Conservation (phyloP, 345 rosid species). For the Citrus reticulata region DNA sequence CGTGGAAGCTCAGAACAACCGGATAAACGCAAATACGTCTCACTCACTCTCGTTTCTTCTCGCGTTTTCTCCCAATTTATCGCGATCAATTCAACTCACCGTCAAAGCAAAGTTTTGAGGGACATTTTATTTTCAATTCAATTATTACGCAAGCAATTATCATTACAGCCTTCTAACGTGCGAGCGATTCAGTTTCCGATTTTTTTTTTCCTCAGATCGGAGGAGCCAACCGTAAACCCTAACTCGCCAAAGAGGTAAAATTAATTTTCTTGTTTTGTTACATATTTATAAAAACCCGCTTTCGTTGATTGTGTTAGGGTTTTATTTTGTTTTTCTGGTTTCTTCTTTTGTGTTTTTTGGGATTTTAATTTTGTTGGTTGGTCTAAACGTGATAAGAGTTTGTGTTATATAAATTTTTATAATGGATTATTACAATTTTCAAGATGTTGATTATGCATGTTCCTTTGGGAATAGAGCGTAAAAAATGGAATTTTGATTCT, state of each 20-base stretch:
- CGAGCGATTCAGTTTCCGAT: background rate
- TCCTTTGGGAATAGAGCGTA: background rate
- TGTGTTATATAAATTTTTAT: background rate
- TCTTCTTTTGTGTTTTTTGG: background rate
- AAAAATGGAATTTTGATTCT: background rate
- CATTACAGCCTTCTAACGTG: background rate
- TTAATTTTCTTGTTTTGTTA: background rate
- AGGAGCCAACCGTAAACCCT: conserved; percentile 6
- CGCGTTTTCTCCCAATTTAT: conserved; percentile 6
- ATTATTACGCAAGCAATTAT: background rate
- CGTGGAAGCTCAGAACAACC: background rate
- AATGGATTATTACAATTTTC: background rate
- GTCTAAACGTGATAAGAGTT: background rate
- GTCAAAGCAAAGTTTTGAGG: background rate
- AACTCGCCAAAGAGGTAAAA: conserved; percentile 6
- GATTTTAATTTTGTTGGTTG: background rate
- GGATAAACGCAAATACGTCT: conserved; percentile 8
- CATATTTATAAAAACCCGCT: background rate
- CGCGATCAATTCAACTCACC: conserved; percentile 8
- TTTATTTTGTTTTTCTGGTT: background rate
- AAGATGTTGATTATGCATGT: conserved; percentile 1
- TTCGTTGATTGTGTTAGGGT: background rate
- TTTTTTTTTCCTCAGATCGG: conserved; percentile 22
- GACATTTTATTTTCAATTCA: background rate
- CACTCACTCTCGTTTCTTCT: background rate